A percentile compares a stretch with the other conserved stretches of the same genome.
Conservation (phyloP, 345 rosid species). For the Lepidium didymum region DNA sequence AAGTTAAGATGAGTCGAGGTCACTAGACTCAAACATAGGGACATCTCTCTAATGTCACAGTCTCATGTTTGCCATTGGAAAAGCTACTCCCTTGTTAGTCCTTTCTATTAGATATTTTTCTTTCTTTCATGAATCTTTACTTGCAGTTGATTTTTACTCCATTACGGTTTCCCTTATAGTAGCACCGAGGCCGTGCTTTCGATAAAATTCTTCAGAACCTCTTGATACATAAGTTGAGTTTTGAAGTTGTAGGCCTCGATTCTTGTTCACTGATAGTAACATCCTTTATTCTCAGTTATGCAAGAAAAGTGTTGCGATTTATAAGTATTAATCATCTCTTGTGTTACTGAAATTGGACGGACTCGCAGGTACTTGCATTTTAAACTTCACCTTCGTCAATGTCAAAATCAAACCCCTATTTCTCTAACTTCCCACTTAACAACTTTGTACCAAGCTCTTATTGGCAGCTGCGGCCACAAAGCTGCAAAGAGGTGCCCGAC, state of each 20-base stretch:
- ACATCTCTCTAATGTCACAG: not conserved
- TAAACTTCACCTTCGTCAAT: not conserved
- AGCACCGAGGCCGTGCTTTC: not conserved
- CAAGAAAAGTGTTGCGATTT: not conserved
- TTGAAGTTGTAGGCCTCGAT: not conserved
- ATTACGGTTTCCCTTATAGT: not conserved
- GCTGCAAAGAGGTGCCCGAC: too few relatives aligned
- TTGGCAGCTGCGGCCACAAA: not conserved
- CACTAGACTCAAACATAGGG: slow-evolving; percentile 32
- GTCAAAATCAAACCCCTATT: not conserved
- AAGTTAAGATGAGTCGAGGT: slow-evolving; percentile 74
- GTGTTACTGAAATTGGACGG: not conserved
- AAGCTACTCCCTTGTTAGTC: slow-evolving; percentile 8
- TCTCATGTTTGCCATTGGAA: not conserved
- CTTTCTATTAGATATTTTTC: not conserved
- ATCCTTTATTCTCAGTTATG: not conserved
- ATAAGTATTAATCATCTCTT: not conserved
- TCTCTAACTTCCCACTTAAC: not conserved
- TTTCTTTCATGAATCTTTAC: not conserved
- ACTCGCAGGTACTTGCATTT: too few relatives aligned
- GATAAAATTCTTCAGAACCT: slow-evolving; percentile 2
- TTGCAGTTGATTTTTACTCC: not conserved
- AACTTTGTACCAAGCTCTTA: not conserved
- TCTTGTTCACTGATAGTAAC: not conserved
- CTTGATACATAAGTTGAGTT: not conserved